Base-by-base conservation (phyloP, 2,329 filamentous ascomycete species). In the Rutstroemia sp. region DNA sequence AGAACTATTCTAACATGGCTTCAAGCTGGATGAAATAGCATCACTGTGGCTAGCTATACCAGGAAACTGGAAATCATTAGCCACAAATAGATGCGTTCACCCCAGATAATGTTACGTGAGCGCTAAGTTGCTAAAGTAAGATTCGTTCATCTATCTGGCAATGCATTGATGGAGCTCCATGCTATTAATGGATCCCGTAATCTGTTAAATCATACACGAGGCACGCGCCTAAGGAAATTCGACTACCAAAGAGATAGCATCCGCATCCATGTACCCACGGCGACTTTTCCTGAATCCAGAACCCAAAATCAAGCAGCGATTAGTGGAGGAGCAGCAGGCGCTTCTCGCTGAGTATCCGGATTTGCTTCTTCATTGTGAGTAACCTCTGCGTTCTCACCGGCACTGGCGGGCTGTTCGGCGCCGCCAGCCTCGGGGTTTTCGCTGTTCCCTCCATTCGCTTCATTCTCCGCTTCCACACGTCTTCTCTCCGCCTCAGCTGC, bases 401-500 rank as follows among this genome's bases (percentile, higher is more conserved):
- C 30, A 39, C 21, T 27, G 38, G 52, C 54, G 5, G 34, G 16
- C 18, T 42, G 44, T 21, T 46, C 54, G 14, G 16, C 30, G 46
- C 10, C n/a, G 34, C 38, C 45, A 42, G n/a, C 30, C 18, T 8
- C 49, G 19, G 42, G 6, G n/a, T 38, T 52, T 37, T 45, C 25
- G 34, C 25, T 8, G 41, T 59, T 56, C 2, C 42, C 42, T 39
- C 54, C 34, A 21, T 27, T 45, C 41, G 51, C 63, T 10, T 57
- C 53, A 14, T 58, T 58, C 34, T 62, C 61, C 3, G 58, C 53
- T 37, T 51, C 48, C 18, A 42, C 14, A 16, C 47, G 53, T 12
- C 30, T 38, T 51, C 49, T 48, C 53, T 54, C 62, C 18, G 60
- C 60, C 21, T 60, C 58, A 19, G 57, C 50, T 16, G 58, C 63